Conservation (phyloP, 1,284 basidiomycete species). For the Pulveroboletus ridleyi region DNA sequence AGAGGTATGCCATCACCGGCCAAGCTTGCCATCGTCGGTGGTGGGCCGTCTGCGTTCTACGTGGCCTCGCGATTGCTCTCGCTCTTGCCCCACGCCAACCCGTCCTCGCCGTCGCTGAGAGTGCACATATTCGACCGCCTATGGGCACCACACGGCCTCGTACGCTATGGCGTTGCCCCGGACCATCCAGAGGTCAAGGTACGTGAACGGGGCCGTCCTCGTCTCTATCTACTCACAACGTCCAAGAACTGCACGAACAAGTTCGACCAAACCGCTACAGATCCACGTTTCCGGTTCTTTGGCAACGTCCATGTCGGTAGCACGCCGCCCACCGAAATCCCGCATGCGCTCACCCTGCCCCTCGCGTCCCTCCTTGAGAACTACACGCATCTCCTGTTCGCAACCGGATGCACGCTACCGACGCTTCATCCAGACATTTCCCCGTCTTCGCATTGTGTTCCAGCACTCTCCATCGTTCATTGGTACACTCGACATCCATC, state of each 20-base stretch:
- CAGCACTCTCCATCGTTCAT: constrained; percentile 90
- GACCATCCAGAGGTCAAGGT: constrained; percentile 99
- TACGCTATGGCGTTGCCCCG: constrained; percentile 96
- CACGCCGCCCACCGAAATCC: constrained; percentile 43
- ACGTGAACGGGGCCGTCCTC: constrained; percentile 32
- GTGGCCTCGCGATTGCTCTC: constrained; percentile 85
- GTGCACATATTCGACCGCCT: constrained; percentile 94
- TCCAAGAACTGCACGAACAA: constrained; percentile 95
- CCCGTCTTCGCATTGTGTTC: constrained; percentile 63
- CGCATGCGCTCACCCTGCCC: constrained; percentile 60
- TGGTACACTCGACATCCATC: constrained; percentile 98
- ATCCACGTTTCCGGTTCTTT: constrained; percentile 87
- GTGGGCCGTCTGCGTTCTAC: constrained; percentile 96
- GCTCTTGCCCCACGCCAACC: constrained; percentile 52
- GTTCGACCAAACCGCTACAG: constrained; percentile 81
- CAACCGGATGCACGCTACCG: constrained; percentile 80
- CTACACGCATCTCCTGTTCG: constrained; percentile 86
- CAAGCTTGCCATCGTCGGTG: constrained; percentile 87
- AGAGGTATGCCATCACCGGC: constrained; percentile 35
- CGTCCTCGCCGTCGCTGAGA: constrained; percentile 49
- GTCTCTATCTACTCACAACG: constrained; percentile 19
- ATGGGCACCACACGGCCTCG: constrained; percentile 95
- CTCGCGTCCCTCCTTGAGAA: constrained; percentile 62
- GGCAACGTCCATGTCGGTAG: constrained; percentile 87
- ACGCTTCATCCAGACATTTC: constrained; percentile 60